These are phyloP conservation scores for Mycena olivaceomarginata DNA, from an alignment of 768 basidiomycete species.

Conservation along the genomic window DNA sequence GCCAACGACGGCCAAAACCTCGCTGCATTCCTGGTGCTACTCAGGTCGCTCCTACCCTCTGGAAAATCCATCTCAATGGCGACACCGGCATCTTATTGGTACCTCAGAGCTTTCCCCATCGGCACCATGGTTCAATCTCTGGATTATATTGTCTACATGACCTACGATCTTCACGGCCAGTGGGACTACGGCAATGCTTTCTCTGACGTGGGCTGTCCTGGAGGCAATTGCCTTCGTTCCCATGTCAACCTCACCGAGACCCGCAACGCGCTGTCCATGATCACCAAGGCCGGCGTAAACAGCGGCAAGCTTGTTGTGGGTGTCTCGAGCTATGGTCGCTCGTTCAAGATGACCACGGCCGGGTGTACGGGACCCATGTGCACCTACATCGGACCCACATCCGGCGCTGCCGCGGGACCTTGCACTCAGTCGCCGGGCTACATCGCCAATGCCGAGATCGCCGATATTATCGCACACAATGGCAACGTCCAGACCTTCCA, in stretches of 20 bases:
- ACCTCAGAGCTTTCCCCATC: constrained; percentile 1
- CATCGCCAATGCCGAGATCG: constrained; percentile 18
- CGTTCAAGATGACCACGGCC: constrained; percentile 14
- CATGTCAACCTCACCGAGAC: constrained; percentile 27
- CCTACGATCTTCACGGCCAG: constrained; percentile 27
- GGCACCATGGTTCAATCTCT: neutral
- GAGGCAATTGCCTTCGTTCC: neutral
- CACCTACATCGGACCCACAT: constrained; percentile 9
- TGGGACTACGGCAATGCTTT: constrained; percentile 15
- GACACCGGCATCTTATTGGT: neutral
- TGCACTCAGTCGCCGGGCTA: constrained; percentile 11
- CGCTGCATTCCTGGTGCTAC: neutral
- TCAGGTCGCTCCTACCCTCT: neutral
- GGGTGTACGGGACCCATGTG: constrained; percentile 17
- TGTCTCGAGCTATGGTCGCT: constrained; percentile 13
- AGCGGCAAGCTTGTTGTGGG: constrained; percentile 1
- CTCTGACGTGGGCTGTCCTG: neutral
- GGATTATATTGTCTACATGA: constrained; percentile 25
- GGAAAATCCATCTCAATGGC: neutral
- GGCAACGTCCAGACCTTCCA: constrained; percentile 1
- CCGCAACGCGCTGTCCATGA: constrained; percentile 18
- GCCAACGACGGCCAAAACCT: neutral
- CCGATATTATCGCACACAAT: neutral
- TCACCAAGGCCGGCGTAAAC: constrained; percentile 23
- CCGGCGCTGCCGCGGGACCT: neutral